Base-by-base conservation (phyloP, 2,329 filamentous ascomycete species). In the Chaetothyriales sp. region DNA sequence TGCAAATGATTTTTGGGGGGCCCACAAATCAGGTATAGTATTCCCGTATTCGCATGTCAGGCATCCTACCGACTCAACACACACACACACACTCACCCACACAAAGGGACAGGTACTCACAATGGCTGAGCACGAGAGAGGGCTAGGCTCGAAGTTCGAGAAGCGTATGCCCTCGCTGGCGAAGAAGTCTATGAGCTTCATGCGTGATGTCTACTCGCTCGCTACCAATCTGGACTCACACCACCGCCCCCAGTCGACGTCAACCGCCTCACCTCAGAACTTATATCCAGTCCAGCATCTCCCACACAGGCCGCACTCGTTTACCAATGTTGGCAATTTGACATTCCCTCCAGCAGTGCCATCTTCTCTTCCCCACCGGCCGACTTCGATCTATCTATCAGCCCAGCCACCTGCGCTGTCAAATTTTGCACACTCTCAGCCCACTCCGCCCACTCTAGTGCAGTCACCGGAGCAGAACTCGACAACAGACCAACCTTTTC, bases 151-250 rank as follows among this genome's bases (percentile, higher is more conserved):
- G 1, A 39, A 39, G 32, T 39, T 39, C 2, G 32, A 39, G 32
- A 39, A 39, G 12, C 32, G 32, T 10, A 55, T 55, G 53, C 49
- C 54, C 20, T 52, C 54, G 19, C 44, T 56, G 6, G 51, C 52
- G 3, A 54, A 49, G 45, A 56, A 56, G 45, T 54, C 54, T 28
- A 54, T 56, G 52, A 54, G 47, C 12, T 56, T 56, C 48, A 49
- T 56, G 46, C 44, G 52, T 26, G 54, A 56, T 26, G 52, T 54
- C 19, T 54, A 54, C 18, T 25, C 44, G 9, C 28, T 51, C 12
- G 49, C 49, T 19, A 12, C 32, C 8, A 39, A 10, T 39, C 32
- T 15, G 15, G 32, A 39, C 43, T 20, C 43, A 12, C 20, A 47
- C n/a, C 20, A 46, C 18, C 20, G 26, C 18, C 20, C 18, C 6